phyloP scores from a whole-genome alignment of 2,329 filamentous ascomycete species.

The Aspergillus persii region DNA sequence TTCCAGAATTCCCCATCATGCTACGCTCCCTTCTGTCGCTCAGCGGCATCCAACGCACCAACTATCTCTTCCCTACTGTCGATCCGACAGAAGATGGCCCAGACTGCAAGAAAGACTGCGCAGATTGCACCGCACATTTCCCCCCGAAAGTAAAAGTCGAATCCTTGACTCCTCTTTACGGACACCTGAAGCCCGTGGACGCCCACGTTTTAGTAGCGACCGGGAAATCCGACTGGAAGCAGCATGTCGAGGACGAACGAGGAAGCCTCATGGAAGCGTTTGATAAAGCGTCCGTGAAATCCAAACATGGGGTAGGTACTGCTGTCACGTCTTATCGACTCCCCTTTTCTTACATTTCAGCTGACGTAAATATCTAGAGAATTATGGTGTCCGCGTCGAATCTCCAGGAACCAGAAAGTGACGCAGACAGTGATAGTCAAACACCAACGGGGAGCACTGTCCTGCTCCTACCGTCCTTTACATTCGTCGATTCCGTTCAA shows the following conservation, averaged over 20 bases:
- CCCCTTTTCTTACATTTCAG: not conserved
- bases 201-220: constrained; percentile 40
- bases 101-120: constrained; percentile 36
- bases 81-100: constrained; percentile 32
- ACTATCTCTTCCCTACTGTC: constrained; percentile 40
- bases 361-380: constrained; percentile 18
- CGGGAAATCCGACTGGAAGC: constrained; percentile 38
- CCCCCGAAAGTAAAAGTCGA: constrained; percentile 38
- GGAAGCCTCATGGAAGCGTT: constrained; percentile 53
- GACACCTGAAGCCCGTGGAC: constrained; percentile 36
- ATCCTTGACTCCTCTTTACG: constrained; percentile 30
- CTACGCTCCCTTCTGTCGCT: constrained; percentile 33
- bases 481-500: constrained; percentile 72
- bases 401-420: constrained; percentile 20
- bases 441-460: constrained; percentile 59
- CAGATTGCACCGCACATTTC: constrained; percentile 36
- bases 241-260: constrained; percentile 32
- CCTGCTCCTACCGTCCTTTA: constrained; percentile 78
- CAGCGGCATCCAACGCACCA: constrained; percentile 17
- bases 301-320: constrained; percentile 62
- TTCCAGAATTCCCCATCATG: constrained; percentile 18
- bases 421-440: constrained; percentile 3
- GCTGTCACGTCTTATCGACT: not conserved
- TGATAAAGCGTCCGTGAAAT: constrained; percentile 51
- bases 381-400: constrained; percentile 40